Base-by-base conservation (phyloP, 1,139 yeast species). In the Suhomyces panamericanus region DNA sequence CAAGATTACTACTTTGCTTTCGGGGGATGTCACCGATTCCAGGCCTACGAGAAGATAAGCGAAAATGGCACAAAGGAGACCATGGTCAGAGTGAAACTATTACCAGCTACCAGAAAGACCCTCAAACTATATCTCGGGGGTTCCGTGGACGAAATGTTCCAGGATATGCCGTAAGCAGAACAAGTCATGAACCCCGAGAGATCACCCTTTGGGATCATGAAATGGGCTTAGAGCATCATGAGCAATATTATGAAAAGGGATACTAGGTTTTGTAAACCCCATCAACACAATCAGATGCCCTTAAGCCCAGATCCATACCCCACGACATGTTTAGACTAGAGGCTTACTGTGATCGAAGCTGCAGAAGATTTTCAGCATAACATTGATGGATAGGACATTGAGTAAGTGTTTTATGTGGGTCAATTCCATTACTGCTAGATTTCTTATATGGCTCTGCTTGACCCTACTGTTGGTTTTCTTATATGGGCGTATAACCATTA, bases 11-110 rank as follows among this genome's bases (percentile, higher is more conserved):
- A 83, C 58, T 87, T 87, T 67, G 95, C 95, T 2, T 84, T 87
- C 63, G 95, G 95, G 9, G 95, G 95, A 0, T 87, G 95, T 60
- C 95, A 87, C 59, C 64, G 95, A 49, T 82, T 87, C 53, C 95
- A 87, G 59, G 91, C 91, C 0, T 85, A 85, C 58, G 90, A 84
- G 50, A 66, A 70, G 43, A 52, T 73, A 30, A 55, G 53, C 12
- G 41, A 47, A 17, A 52, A 52, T 2, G 60, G 56, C 4, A 44
- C 48, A 5, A 42, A 41, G 16, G 80, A 76, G 32, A 67, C 73
- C 1, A 54, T 75, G 67, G 91, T 85, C 3, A 80, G 75, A 53
- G 82, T 87, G 58, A 81, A 80, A 54, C 61, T 85, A 8, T 62
- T 85, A 30, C 91, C 91, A 0, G 84, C 87, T 6, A 85, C 91